A percentile compares a stretch with the other conserved stretches of the same genome.
Evolutionary conservation across 2,329 filamentous ascomycete species (phyloP).

Genomic region (Rhinocladiella similis): DNA sequence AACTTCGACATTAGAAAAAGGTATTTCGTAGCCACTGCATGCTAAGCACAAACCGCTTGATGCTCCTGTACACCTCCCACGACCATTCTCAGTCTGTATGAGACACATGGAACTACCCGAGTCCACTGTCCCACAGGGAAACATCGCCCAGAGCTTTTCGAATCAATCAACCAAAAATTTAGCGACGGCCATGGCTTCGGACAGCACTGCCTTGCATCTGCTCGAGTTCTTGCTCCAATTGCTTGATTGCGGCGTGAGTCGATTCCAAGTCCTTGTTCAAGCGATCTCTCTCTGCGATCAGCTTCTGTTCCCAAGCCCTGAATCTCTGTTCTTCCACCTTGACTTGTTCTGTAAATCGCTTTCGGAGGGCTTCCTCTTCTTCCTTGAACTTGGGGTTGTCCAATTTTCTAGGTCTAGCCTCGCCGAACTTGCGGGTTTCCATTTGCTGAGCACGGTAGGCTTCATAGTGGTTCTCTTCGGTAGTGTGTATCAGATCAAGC

Average conservation of each 20-base stretch:
- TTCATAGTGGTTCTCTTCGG: slow-evolving; percentile 98
- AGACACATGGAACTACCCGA: slow-evolving; percentile 19
- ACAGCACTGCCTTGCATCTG: slow-evolving; percentile 85
- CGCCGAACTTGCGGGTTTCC: slow-evolving; percentile 99
- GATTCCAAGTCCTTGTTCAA: slow-evolving; percentile 99
- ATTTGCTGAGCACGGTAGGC: slow-evolving; percentile 99
- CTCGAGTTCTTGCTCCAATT: slow-evolving; percentile 82
- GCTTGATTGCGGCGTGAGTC: slow-evolving; percentile 76
- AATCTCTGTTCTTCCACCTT: slow-evolving; percentile 99
- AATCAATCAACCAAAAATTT: slow-evolving; percentile 35
- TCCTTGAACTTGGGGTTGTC: slow-evolving; percentile 99
- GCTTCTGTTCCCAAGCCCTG: slow-evolving; percentile 99
- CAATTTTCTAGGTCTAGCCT: slow-evolving; percentile 93
- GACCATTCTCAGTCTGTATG: slow-evolving; percentile 5
- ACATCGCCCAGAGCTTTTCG: background rate
- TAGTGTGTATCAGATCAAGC: slow-evolving; percentile 99
- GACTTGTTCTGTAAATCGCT: slow-evolving; percentile 99
- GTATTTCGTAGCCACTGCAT: slow-evolving; percentile 21
- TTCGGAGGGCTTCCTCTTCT: slow-evolving; percentile 95
- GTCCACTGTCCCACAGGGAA: slow-evolving; percentile 4
- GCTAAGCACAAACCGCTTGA: slow-evolving; percentile 13
- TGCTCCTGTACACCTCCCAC: slow-evolving; percentile 14
- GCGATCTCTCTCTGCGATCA: slow-evolving; percentile 96
- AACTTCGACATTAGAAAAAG: slow-evolving; percentile 22
- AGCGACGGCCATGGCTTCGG: slow-evolving; percentile 90